Evolutionary conservation across 2,329 filamentous ascomycete genomes (phyloP), one percentile per base, ranked within the genome.

Genomic region (Lachnellula suecica): DNA sequence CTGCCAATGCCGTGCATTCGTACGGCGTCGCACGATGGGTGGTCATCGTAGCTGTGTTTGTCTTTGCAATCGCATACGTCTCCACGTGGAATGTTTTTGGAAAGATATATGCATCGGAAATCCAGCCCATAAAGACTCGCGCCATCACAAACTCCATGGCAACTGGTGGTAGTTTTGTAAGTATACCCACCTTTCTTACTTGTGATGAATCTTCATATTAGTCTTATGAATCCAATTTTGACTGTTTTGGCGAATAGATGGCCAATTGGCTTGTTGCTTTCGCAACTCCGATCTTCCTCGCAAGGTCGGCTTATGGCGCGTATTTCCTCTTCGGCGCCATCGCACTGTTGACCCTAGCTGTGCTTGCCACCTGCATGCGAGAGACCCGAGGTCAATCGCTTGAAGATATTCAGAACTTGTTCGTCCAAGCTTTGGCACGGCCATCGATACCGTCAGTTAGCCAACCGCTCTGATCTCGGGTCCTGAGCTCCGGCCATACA

Each of bases 31-130:
- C 69, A 0, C 63, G 74, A 38, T 81, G 77, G 75, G 63, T 77
- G 3, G 76, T 80, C 10, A 72, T 81, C 19, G 68, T 76, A 1
- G 66, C 68, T 3, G 74, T 81, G n/a, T 81, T 74, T 61, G 56
- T 74, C 0, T 80, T 78, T 51, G 71, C 73, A 0, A 62, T 78
- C 7, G 68, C 69, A 0, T 81, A 72, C 56, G 71, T 67, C 19
- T 66, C 66, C 0, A 75, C 77, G 0, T 84, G 80, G 78, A 79
- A 70, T 0, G 75, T 84, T 15, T 72, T 74, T 0, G 69, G 76
- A 37, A 81, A 78, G 57, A 76, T 84, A 10, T 84, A 82, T 52
- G 73, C 75, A n/a, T 1, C 73, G 74, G 81, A 84, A 64, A 82
- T 83, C 27, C 79, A 83, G 58, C 79, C 80, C 0, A 70, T 72